Evolutionary conservation across 75 land plant genomes (phyloP).

Genomic region (Isoetes taiwanensis): DNA sequence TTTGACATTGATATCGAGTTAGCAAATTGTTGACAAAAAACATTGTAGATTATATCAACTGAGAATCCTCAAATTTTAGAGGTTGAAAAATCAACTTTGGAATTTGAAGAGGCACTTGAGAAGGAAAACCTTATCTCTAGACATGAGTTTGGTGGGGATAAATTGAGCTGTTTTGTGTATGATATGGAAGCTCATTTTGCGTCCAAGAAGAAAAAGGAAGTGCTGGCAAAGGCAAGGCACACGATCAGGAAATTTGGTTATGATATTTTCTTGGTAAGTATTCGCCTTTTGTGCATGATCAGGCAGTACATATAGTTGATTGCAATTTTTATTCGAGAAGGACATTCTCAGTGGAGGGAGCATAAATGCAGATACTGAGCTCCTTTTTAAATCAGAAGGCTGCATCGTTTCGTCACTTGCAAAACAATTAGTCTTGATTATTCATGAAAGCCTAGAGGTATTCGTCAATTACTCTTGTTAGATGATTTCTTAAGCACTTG

Average conservation of each 20-base stretch:
- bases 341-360: not conserved
- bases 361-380: constrained; percentile 3
- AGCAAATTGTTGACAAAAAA: no score
- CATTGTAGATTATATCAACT: constrained; percentile 68
- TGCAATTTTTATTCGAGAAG: not conserved
- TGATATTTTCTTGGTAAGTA: constrained; percentile 29
- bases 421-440: constrained; percentile 49
- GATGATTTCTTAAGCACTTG: not conserved
- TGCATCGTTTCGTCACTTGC: constrained; percentile 59
- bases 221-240: constrained; percentile 58
- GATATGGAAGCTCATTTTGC: constrained; percentile 94
- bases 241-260: constrained; percentile 48
- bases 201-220: constrained; percentile 53
- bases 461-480: not conserved
- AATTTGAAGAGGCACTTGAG: constrained; percentile 60
- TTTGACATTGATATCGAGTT: no score
- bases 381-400: constrained; percentile 43
- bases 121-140: constrained; percentile 43
- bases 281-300: not conserved
- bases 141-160: constrained; percentile 39
- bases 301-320: not conserved
- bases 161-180: constrained; percentile 49
- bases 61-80: constrained; percentile 59
- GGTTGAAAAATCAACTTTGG: constrained; percentile 44
- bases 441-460: constrained; percentile 72